Base-by-base conservation (phyloP, 1,139 yeast species). In the Sugiyamaella neomexicana region DNA sequence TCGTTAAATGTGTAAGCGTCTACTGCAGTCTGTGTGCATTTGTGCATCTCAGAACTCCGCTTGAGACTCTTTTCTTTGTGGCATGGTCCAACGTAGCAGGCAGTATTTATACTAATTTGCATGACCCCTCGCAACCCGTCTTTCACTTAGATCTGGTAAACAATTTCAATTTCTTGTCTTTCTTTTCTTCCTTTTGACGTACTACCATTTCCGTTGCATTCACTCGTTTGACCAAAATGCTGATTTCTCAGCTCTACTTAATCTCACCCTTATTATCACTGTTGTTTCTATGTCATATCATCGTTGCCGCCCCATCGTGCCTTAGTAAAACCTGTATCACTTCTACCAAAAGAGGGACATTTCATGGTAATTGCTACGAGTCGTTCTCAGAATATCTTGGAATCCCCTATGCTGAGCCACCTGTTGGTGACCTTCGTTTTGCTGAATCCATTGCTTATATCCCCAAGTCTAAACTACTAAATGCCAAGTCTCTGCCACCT, bases 401-500 rank as follows among this genome's bases (percentile, higher is more conserved):
- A 29, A 47, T 47, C 17, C 46, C 51, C 5, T 45, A 45, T 25
- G 49, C 49, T 8, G 36, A 45, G 13, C 51, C 51, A 12, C 51
- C 51, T 2, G 17, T 23, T 38, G 51, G 45, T 1, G 29, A 47
- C 31, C 44, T 47, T n/a, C 44, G 51, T 1, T 47, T 47, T 29
- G 38, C 51, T 15, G 13, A 17, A 16, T 8, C 51, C 2, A 43
- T 31, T 16, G 31, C 39, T 15, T 39, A 29, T 39, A n/a, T 10
- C 29, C 51, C 51, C 7, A 8, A 12, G 4, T 3, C 31, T 23
- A 39, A 27, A 38, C 10, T 29, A 8, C n/a, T 29, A 12, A 34
- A 23, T 1, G 52, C 47, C n/a, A 41, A 31, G 29, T 41, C 2
- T 2, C 40, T 49, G 20, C 52, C 52, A 10, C 42, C 52, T 15